phyloP scores from a whole-genome alignment of 1,284 basidiomycete genomes.

The Hymenochaete sp. region DNA sequence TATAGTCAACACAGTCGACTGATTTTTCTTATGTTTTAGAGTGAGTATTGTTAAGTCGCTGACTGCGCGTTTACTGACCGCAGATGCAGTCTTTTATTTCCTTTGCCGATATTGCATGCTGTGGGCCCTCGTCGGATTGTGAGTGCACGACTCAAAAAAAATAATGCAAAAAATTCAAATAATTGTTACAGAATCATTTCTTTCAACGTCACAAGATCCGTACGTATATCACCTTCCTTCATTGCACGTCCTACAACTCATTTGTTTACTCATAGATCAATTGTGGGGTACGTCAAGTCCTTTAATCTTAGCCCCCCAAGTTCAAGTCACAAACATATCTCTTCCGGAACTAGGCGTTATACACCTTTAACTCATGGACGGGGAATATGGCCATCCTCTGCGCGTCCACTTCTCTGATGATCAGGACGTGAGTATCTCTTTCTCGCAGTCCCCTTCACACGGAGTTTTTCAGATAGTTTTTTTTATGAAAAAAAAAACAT shows the following conservation, averaged over 20 bases:
- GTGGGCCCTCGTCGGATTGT: constrained; percentile 54
- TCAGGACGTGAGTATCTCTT: constrained; percentile 59
- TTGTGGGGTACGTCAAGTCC: constrained; percentile 42
- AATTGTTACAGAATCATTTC: constrained; percentile 45
- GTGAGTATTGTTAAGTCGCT: constrained; percentile 2
- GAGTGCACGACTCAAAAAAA: constrained; percentile 20
- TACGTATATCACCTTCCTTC: constrained; percentile 22
- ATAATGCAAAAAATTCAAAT: constrained; percentile 2
- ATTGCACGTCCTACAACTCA: background rate
- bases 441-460: background rate
- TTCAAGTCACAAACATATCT: constrained; percentile 9
- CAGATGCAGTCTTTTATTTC: constrained; percentile 50
- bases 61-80: constrained; percentile 12
- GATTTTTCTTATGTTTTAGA: constrained; percentile 8
- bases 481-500: background rate
- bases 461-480: too few relatives aligned
- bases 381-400: constrained; percentile 58
- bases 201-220: constrained; percentile 40
- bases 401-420: constrained; percentile 60
- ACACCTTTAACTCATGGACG: constrained; percentile 39
- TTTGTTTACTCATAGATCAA: constrained; percentile 38
- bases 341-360: constrained; percentile 39
- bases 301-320: constrained; percentile 3
- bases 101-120: constrained; percentile 62
- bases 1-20: background rate